Evolutionary conservation across 1,139 yeast species (phyloP).

Genomic region (Saccharomyces hybrid): DNA sequence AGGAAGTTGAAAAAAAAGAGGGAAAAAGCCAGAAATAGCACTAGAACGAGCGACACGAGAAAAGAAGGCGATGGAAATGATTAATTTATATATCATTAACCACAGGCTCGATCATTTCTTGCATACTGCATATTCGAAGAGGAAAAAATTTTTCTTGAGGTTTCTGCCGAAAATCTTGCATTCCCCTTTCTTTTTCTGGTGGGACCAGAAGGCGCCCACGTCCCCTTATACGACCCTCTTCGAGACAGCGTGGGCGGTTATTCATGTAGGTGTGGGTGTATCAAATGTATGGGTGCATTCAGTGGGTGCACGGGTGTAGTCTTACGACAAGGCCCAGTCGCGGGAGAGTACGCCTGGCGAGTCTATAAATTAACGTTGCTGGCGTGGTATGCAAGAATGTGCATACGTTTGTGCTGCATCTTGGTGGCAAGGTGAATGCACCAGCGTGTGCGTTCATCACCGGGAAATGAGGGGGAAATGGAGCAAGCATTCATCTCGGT

Average conservation of each 20-base stretch:
- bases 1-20: background rate
- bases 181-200: background rate
- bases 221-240: background rate
- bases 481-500: no score
- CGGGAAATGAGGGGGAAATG: no score
- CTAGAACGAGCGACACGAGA: background rate
- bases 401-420: no score
- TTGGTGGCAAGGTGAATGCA: no score
- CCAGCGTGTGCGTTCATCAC: no score
- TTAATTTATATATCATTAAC: constrained; percentile 1
- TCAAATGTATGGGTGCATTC: background rate
- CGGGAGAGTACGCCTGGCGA: no score
- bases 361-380: no score
- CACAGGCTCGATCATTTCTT: background rate
- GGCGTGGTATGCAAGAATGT: no score
- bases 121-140: background rate
- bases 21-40: background rate
- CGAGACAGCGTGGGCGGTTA: background rate
- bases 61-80: background rate
- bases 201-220: background rate
- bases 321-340: background rate
- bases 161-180: background rate
- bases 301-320: background rate
- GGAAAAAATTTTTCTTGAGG: background rate
- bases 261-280: background rate